A percentile compares a stretch with the other conserved stretches of the same genome.
Conservation (phyloP, 106 monocot genomes). For the Dendrobium catenatum region DNA sequence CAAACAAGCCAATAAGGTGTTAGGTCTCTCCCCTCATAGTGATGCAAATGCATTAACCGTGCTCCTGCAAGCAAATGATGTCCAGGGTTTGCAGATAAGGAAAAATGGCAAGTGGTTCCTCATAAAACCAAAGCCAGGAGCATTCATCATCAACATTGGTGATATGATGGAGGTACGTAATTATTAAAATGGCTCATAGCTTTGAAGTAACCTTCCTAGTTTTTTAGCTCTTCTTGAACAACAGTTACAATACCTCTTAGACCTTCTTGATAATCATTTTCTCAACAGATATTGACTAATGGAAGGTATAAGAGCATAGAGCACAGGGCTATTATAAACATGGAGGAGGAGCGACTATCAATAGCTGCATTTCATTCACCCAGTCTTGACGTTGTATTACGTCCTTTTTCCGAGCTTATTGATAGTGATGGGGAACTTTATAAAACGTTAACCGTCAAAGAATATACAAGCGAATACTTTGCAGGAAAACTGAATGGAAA, state of each 20-base stretch:
- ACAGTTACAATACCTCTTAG: no score
- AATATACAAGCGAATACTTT: background rate
- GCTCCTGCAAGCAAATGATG: constrained; percentile 16
- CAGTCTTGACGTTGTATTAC: background rate
- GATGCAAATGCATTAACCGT: background rate
- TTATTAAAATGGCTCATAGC: background rate
- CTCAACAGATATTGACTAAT: constrained; percentile 28
- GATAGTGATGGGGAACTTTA: background rate
- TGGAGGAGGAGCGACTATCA: constrained; percentile 25
- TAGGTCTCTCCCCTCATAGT: constrained; percentile 10
- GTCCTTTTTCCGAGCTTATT: constrained; percentile 21
- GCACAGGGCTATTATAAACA: constrained; percentile 32
- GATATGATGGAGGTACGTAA: constrained; percentile 5
- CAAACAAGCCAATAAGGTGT: background rate
- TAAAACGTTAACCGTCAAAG: background rate
- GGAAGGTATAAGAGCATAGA: constrained; percentile 43
- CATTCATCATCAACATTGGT: constrained; percentile 10
- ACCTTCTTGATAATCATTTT: no score
- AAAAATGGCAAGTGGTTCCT: constrained; percentile 6
- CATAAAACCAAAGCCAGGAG: background rate
- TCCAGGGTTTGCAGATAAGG: constrained; percentile 12
- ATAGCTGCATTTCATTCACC: constrained; percentile 20
- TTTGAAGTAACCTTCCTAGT: no score
- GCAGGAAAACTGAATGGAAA: constrained; percentile 18
- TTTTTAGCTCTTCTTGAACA: no score